Percentiles rank a stretch among this genome's conserved stretches.
These are phyloP conservation scores for Cucumis sativus DNA, from an alignment of 306 rosid species.

Conservation along the genomic window DNA sequence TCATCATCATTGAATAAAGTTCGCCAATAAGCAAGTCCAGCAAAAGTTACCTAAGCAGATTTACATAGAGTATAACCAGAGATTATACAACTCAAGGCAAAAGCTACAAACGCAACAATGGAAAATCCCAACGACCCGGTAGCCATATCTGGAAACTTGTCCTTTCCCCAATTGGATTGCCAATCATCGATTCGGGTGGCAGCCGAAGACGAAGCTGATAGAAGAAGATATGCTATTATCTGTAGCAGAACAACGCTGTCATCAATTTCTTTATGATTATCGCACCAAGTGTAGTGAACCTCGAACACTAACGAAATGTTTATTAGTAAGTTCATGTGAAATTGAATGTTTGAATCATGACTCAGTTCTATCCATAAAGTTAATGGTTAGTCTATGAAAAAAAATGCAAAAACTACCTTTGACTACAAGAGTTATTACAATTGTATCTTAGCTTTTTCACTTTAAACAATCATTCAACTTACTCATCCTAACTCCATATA, in stretches of 20 bases:
- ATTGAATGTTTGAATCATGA: background rate
- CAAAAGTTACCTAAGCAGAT: conserved; percentile 22
- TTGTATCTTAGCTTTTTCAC: background rate
- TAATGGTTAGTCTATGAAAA: background rate
- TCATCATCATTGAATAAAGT: background rate
- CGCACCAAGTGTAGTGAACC: background rate
- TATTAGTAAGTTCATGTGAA: background rate
- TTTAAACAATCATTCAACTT: background rate
- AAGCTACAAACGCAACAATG: conserved; percentile 53
- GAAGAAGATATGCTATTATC: conserved; percentile 68
- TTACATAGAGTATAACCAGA: conserved; percentile 56
- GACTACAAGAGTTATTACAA: background rate
- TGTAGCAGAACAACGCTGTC: conserved; percentile 19
- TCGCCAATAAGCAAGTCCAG: background rate
- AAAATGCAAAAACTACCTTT: background rate
- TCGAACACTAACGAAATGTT: background rate
- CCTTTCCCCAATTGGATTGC: conserved; percentile 77
- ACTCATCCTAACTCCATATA: background rate
- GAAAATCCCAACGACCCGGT: conserved; percentile 55
- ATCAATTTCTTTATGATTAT: background rate
- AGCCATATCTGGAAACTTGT: conserved; percentile 70
- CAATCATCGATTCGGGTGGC: conserved; percentile 74
- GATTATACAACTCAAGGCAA: conserved; percentile 58
- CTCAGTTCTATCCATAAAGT: background rate
- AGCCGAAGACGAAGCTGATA: conserved; percentile 81